Evolutionary conservation across 2,329 filamentous ascomycete genomes (phyloP), one percentile per base, ranked within the genome.

Genomic region (Hypoxylon sp.): DNA sequence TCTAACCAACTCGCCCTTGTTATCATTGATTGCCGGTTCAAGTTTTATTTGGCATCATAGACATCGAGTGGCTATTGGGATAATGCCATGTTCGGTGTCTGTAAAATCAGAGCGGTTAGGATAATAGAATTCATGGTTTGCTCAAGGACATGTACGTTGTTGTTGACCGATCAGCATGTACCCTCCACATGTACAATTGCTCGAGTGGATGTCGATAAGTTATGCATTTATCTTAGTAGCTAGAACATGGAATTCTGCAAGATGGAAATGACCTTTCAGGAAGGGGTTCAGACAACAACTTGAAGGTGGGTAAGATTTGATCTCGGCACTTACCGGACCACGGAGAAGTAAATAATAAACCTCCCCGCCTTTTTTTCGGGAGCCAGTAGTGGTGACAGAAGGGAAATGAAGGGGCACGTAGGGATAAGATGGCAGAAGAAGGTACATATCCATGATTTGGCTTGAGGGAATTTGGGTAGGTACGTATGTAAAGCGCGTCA

Each of bases 401-500:
- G 29, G 57, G 57, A 56, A 68, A 70, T 55, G 50, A 63, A 60
- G 58, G 61, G 63, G 31, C 29, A 54, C 29, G 39, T 19, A 68
- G 56, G 46, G 48, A 58, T 51, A 17, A 55, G 26, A 48, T 44
- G 39, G 48, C 8, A 44, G 37, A 22, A 51, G 48, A 55, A 35
- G 26, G 29, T 44, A 44, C 39, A 51, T 22, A 31, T 22, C 19
- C 19, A 22, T 31, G 19, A 55, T 54, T 35, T 62, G 60, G 56
- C 54, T 52, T 65, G 66, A 67, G 63, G 66, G 60, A 65, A 66
- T 70, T 70, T 68, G 65, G 58, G 29, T n/a, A 22, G 1, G 19
- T 54, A 58, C 5, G 14, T 22, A 44, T 52, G 55, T 48, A 58
- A 63, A 66, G 62, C 51, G 57, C 61, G 63, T 71, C 66, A 71